Base-by-base conservation (phyloP, 2,329 filamentous ascomycete genomes). In the Fusarium floridanum region DNA sequence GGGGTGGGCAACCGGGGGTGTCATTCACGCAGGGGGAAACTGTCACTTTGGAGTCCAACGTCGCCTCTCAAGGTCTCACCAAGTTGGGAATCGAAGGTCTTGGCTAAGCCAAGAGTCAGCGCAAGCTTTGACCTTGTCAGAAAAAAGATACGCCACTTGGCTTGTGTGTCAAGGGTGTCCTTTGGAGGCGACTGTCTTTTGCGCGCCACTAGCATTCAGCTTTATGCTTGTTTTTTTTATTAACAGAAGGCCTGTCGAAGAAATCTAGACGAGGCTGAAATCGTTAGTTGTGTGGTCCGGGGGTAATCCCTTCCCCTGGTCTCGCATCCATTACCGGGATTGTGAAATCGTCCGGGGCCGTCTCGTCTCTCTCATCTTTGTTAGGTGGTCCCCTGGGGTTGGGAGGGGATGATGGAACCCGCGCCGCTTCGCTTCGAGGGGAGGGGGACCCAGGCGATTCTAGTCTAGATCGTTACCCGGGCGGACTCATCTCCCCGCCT, bases 1-100 rank as follows among this genome's bases (percentile, higher is more conserved):
- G 59, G 71, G 70, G 1, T 68, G 69, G 2, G 67, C 22, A 34
- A 5, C 32, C 10, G 32, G 32, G 32, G 32, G 32, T 34, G 32
- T 12, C 32, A 34, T 34, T 34, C 32, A 29, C 32, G 32, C 32
- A 34, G 32, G 32, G 32, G 32, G 10, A 34, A 34, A 12, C 32
- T 34, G 32, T 34, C 32, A 34, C 32, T 34, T 34, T 11, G 32
- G 32, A 34, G 32, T 34, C 32, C 9, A 11, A 10, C 29, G 9
- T 32, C 29, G 29, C 29, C 32, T 34, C 32, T 11, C 32, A 11
- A 29, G 27, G 27, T 34, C 32, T 34, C 32, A 34, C 10, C 32
- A 11, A 34, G 32, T 34, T 34, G 32, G 32, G 32, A 34, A 34
- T 34, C 32, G 32, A 34, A 34, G 10, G 32, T 34, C 32, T 34